Base-by-base conservation (phyloP, 176 grass and related monocot genomes). In the Ananas comosus region DNA sequence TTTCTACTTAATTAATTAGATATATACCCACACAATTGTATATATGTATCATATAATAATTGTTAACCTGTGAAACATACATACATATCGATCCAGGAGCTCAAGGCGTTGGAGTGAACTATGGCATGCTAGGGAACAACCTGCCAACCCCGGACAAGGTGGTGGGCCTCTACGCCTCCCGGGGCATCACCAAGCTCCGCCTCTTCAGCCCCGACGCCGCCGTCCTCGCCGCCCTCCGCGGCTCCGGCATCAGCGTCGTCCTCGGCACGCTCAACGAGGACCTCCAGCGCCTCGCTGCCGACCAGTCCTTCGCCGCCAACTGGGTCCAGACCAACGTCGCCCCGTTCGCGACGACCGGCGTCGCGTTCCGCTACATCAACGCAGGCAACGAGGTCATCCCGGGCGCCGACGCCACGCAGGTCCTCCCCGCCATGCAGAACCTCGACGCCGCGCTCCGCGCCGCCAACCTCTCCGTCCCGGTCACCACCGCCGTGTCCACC, bases 241-340 rank as follows among this genome's bases (percentile, higher is more conserved):
- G 74, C 61, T 92, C 88, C 16, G 76, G 70, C 56, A 87, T 96
- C 28, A 76, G 77, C 29, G 88, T 92, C 51, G 76, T 96, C 49
- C 88, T 96, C 11, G 92, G 93, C 54, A 92, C 93, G 10, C 74
- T 85, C 64, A 96, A 96, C 53, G 69, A 92, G 73, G 83, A 96
- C 63, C 93, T 96, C 24, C 29, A 83, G 22, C 65, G 57, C 16
- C 81, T 96, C 49, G 66, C 86, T 27, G 50, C 88, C 42, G 54
- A 82, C 79, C 11, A 61, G 50, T 83, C 88, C 1, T 84, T 80
- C 70, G 88, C 92, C 24, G 56, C 78, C 24, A 79, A 63, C 0
- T 96, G 93, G 92, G 93, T 96, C 11, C 70, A 79, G 48, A 69
- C 81, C 50, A 79, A 96, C 83, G 86, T 96, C 6, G 56, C n/a